A percentile compares a stretch with the other conserved stretches of the same genome.
Conservation (phyloP, 2,329 filamentous ascomycete genomes). For the Aspergillus sp. region DNA sequence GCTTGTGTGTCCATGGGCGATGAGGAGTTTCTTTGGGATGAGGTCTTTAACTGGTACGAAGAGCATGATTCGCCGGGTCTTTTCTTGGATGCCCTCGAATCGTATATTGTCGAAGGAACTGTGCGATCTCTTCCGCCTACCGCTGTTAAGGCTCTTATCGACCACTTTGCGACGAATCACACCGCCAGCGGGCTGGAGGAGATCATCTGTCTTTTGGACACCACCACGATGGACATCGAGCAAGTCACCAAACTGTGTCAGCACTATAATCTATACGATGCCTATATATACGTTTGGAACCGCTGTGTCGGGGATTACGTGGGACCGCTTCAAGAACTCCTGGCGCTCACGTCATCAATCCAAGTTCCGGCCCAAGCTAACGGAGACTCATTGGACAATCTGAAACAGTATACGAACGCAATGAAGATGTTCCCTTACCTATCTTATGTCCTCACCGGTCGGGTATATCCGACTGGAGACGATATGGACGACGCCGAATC, state of each 20-base stretch:
- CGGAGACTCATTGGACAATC: slow-evolving; percentile 50
- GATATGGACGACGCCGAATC: slow-evolving; percentile 68
- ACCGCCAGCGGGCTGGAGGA: slow-evolving; percentile 80
- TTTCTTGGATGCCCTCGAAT: slow-evolving; percentile 84
- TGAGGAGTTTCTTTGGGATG: slow-evolving; percentile 80
- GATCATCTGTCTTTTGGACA: slow-evolving; percentile 89
- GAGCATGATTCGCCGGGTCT: slow-evolving; percentile 67
- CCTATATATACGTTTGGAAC: slow-evolving; percentile 95
- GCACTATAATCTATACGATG: slow-evolving; percentile 87
- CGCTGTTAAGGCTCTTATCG: slow-evolving; percentile 80
- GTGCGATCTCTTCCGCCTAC: slow-evolving; percentile 73
- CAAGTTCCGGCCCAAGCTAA: slow-evolving; percentile 20
- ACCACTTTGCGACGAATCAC: slow-evolving; percentile 71
- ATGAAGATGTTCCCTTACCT: slow-evolving; percentile 93
- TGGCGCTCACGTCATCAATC: slow-evolving; percentile 42
- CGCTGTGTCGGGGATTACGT: slow-evolving; percentile 84
- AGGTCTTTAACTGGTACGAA: slow-evolving; percentile 86
- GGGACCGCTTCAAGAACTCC: slow-evolving; percentile 79
- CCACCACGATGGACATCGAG: slow-evolving; percentile 85
- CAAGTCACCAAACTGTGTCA: slow-evolving; percentile 89
- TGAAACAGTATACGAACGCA: slow-evolving; percentile 58
- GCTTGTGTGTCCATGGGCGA: slow-evolving; percentile 76
- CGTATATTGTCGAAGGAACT: slow-evolving; percentile 74
- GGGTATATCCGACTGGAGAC: slow-evolving; percentile 84
- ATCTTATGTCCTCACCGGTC: slow-evolving; percentile 82